Evolutionary conservation across 208 protist species (phyloP), one percentile per base, ranked within the genome.

Genomic region (Wallacemonas sp.): DNA sequence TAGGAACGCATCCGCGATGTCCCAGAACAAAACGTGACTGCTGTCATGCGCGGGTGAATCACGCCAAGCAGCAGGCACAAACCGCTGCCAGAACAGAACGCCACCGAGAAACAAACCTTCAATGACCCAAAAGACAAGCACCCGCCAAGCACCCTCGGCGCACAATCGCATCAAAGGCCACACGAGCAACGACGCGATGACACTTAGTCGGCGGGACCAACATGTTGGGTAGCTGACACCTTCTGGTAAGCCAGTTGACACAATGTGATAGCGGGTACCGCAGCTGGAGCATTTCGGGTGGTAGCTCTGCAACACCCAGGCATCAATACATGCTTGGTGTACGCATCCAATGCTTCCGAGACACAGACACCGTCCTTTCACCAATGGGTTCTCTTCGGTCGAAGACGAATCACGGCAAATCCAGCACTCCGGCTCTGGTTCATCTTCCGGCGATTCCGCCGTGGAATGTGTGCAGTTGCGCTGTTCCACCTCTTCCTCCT

Each of bases 251-350:
- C 19, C 59, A 9, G 14, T 72, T 39, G 80, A 79, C 28, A 72
- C 54, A 14, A 87, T 53, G 12, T 68, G 75, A 55, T 93, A 93
- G 1, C 36, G 11, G 0, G 71, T 71, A 42, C 72, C 69, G 45
- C 87, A 93, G 64, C 74, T 89, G 22, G 64, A 67, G 62, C 87
- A 93, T 14, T 42, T 36, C 22, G 53, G 62, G 47, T 80, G 78
- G 59, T 62, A 64, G 44, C 82, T 64, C 17, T 76, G 63, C 28
- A 90, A 77, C 19, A 93, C 79, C 84, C 87, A 93, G 9, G 71
- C 27, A 56, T 88, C 72, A 34, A 93, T 88, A 56, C 87, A 93
- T n/a, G 65, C 69, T 39, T 75, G 72, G 49, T 93, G 87, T 31
- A 90, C 79, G 34, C 61, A 83, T 0, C 82, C 81, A 56, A 90